A percentile compares a stretch with the other conserved stretches of the same genome.
These are phyloP conservation scores for Aspergillus ostianus DNA, from an alignment of 495 filamentous ascomycete species.

Conservation along the genomic window DNA sequence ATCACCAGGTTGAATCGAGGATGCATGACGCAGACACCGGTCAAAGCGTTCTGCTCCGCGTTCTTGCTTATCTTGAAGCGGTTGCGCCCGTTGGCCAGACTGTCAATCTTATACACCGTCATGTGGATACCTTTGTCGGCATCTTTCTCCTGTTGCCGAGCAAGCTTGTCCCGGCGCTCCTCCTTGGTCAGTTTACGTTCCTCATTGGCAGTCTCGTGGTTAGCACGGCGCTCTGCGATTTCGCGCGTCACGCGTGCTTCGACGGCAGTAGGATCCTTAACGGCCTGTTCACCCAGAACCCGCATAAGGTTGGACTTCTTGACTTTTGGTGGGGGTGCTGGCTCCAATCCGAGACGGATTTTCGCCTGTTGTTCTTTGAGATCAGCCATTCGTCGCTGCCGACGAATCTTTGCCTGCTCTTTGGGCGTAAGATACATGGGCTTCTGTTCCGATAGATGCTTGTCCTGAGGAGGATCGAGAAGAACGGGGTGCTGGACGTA, in stretches of 20 bases:
- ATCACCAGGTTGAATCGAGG: conserved; percentile 85
- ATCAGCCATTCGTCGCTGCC: conserved; percentile 86
- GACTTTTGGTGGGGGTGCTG: conserved; percentile 88
- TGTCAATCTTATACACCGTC: conserved; percentile 85
- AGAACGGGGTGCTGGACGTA: conserved; percentile 95
- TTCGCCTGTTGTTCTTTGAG: conserved; percentile 96
- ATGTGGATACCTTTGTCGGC: conserved; percentile 78
- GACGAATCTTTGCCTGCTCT: conserved; percentile 87
- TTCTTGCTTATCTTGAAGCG: conserved; percentile 91
- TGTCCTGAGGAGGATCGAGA: conserved; percentile 86
- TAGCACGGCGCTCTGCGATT: conserved; percentile 76
- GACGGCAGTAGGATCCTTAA: conserved; percentile 96
- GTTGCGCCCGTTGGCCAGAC: conserved; percentile 83
- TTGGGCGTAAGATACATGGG: conserved; percentile 90
- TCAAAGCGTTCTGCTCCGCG: conserved; percentile 81
- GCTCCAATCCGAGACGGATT: conserved; percentile 83
- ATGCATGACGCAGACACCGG: conserved; percentile 84
- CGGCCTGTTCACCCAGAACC: conserved; percentile 93
- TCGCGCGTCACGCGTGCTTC: conserved; percentile 90
- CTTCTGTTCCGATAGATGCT: conserved; percentile 72
- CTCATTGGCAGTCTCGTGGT: conserved; percentile 77
- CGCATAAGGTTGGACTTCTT: conserved; percentile 97
- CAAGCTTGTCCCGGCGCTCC: conserved; percentile 80
- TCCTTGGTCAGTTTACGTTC: conserved; percentile 91
- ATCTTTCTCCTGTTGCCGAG: conserved; percentile 80